Evolutionary conservation across 345 rosid species (phyloP).

Genomic region (Bretschneidera sinensis): DNA sequence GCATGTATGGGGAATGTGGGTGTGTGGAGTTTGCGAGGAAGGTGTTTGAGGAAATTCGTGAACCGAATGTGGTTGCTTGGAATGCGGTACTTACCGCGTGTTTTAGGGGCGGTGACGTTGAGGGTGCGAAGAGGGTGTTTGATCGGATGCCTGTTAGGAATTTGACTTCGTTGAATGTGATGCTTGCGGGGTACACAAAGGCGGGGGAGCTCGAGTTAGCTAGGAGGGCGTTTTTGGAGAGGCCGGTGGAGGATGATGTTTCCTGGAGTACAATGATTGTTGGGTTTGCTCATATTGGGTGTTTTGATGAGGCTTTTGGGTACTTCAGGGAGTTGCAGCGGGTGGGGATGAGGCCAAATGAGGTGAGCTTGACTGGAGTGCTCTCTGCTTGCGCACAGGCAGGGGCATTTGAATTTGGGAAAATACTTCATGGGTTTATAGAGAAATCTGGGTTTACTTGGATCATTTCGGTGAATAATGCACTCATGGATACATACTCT

Average conservation of each 20-base stretch:
- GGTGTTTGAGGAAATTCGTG: conserved; percentile 48
- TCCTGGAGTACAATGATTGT: conserved; percentile 65
- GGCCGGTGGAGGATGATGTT: conserved; percentile 45
- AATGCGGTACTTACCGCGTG: conserved; percentile 45
- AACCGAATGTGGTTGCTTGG: conserved; percentile 51
- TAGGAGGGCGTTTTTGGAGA: conserved; percentile 32
- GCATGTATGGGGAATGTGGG: conserved; percentile 56
- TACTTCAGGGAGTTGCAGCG: conserved; percentile 42
- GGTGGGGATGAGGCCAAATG: conserved; percentile 38
- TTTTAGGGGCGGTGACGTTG: conserved; percentile 32
- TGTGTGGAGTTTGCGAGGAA: conserved; percentile 36
- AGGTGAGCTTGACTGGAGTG: conserved; percentile 48
- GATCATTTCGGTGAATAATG: conserved; percentile 38
- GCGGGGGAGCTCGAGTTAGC: conserved; percentile 45
- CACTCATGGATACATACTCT: conserved; percentile 59
- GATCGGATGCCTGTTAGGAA: conserved; percentile 37
- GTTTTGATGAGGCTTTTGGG: conserved; percentile 36
- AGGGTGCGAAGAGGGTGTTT: conserved; percentile 30
- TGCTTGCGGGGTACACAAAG: conserved; percentile 53
- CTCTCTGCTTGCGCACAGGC: conserved; percentile 53
- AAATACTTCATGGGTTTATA: conserved; percentile 38
- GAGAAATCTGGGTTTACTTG: conserved; percentile 44
- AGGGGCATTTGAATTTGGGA: conserved; percentile 37
- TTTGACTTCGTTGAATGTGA: conserved; percentile 62
- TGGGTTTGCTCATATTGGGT: conserved; percentile 46